phyloP scores from a whole-genome alignment of 108 stramenopile species.

The Parmales sp. region DNA sequence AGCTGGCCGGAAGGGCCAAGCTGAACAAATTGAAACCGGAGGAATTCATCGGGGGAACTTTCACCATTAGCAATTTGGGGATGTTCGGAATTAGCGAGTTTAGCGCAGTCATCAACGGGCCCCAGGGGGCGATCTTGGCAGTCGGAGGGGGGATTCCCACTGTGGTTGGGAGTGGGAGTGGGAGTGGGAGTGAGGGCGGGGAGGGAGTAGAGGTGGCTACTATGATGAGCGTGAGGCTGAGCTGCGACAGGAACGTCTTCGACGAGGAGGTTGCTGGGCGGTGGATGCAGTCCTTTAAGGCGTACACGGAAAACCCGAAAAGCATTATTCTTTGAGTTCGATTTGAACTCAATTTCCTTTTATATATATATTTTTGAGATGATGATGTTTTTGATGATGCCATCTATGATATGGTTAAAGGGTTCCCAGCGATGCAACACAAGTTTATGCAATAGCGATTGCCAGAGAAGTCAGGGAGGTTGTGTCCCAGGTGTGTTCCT shows the following conservation, averaged over 20 bases:
- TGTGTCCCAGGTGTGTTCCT: constrained; percentile 78
- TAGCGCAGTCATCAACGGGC: constrained; percentile 96
- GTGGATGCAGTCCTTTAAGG: too few relatives aligned
- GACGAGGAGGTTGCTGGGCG: too few relatives aligned
- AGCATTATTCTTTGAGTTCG: too few relatives aligned
- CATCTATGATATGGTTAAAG: too few relatives aligned
- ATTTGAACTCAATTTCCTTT: too few relatives aligned
- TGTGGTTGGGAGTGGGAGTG: constrained; percentile 56
- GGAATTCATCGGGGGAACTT: constrained; percentile 95
- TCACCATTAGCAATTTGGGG: constrained; percentile 92
- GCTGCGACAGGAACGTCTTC: too few relatives aligned
- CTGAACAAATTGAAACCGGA: constrained; percentile 78
- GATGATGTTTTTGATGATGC: too few relatives aligned
- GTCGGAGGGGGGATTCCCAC: constrained; percentile 81
- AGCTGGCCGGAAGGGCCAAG: constrained; percentile 69
- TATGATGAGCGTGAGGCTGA: too few relatives aligned
- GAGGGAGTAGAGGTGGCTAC: too few relatives aligned
- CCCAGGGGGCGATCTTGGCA: constrained; percentile 94
- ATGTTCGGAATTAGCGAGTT: constrained; percentile 98
- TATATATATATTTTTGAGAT: too few relatives aligned
- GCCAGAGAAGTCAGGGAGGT: constrained; percentile 59
- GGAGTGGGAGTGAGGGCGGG: constrained; percentile 43
- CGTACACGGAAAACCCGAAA: too few relatives aligned
- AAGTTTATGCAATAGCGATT: constrained; percentile 87
- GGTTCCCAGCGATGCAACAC: constrained; percentile 78